Evolutionary conservation across 306 rosid species (phyloP), one percentile per base, ranked within the genome.

Genomic region (Myrica gale): DNA sequence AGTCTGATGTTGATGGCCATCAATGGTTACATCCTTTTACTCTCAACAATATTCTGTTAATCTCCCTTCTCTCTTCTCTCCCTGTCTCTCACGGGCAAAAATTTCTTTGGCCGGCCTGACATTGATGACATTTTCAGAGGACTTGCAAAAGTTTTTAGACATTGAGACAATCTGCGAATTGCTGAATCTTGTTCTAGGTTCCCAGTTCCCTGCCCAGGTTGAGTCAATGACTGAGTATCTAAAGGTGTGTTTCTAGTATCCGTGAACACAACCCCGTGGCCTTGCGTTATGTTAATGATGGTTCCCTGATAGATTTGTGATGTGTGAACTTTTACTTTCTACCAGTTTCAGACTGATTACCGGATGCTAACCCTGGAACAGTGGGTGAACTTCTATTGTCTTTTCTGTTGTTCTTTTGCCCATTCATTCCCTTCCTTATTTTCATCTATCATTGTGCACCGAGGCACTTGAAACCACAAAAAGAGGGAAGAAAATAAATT

Each of bases 131-230:
- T 42, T 74, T 83, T 66, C 92, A 90, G 96, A 90, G 75, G 92
- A 86, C 48, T 84, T 71, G 83, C 90, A 88, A 80, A 86, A 87
- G 85, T 88, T 84, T 68, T 75, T 90, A 76, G 96, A 90, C 73
- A 72, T 86, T 66, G 96, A 88, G 66, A 86, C 90, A 69, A 56
- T 81, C 12, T 89, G 87, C 62, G 87, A 84, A 82, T 82, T 91
- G 74, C 75, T 89, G 76, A 84, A 72, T 68, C 44, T 89, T 68
- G 90, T 89, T 71, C 83, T 91, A 74, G 76, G 78, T 68, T 73
- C 88, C 47, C 84, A 77, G 66, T 87, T 84, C 75, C 82, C 74
- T 71, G 43, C 72, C 32, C 88, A 87, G 79, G 91, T 90, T 78
- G 71, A 82, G 63, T 71, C 79, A 48, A 47, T 90, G 75, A 77